These are phyloP conservation scores for Favolaschia claudopus DNA, from an alignment of 768 basidiomycete genomes.

Conservation along the genomic window DNA sequence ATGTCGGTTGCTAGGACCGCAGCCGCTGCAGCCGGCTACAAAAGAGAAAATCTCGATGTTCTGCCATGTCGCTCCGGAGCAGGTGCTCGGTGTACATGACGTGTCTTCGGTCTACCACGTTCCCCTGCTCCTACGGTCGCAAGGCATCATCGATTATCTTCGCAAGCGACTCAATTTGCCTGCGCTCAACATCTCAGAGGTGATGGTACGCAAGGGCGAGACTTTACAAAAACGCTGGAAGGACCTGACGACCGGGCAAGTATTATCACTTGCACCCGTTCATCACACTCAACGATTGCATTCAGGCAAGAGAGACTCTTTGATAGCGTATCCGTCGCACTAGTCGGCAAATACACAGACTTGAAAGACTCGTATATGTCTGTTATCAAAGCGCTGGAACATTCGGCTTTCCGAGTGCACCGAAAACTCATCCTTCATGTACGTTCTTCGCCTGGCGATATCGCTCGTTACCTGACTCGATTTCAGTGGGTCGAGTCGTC, in stretches of 20 bases:
- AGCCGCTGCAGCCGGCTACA: slow-evolving; percentile 83
- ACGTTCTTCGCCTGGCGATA: slow-evolving; percentile 32
- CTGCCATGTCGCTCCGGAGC: slow-evolving; percentile 90
- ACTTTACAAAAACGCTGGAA: slow-evolving; percentile 81
- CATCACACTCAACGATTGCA: slow-evolving; percentile 4
- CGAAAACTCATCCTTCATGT: slow-evolving; percentile 85
- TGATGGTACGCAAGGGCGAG: slow-evolving; percentile 67
- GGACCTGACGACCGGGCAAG: slow-evolving; percentile 81
- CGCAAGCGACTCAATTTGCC: slow-evolving; percentile 81
- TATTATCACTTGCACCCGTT: slow-evolving; percentile 1
- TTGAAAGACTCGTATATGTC: slow-evolving; percentile 99
- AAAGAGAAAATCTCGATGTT: slow-evolving; percentile 99
- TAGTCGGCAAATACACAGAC: slow-evolving; percentile 98
- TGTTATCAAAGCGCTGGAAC: slow-evolving; percentile 95
- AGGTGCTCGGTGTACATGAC: slow-evolving; percentile 95
- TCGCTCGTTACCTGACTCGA: background rate
- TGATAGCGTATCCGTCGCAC: slow-evolving; percentile 86
- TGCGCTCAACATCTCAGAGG: slow-evolving; percentile 57
- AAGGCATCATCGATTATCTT: slow-evolving; percentile 90
- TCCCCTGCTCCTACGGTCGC: slow-evolving; percentile 88
- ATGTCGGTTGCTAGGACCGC: slow-evolving; percentile 83
- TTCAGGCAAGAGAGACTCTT: slow-evolving; percentile 91
- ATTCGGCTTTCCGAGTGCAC: slow-evolving; percentile 92
- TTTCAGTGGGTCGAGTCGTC: slow-evolving; percentile 95
- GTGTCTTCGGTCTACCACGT: slow-evolving; percentile 98